These are phyloP conservation scores for Ceriops decandra DNA, from an alignment of 345 rosid genomes.

Conservation along the genomic window DNA sequence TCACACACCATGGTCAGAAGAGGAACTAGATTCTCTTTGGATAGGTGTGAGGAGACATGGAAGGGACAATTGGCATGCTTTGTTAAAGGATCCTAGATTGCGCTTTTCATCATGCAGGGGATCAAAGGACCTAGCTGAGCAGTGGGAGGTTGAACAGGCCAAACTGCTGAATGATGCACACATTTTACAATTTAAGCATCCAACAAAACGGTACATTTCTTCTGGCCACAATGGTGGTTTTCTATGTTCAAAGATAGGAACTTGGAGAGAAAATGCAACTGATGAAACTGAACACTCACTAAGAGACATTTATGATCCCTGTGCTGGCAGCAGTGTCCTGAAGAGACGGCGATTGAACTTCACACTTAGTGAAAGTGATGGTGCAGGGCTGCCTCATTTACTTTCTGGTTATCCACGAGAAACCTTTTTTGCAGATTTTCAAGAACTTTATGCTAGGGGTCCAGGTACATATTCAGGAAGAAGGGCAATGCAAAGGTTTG, in stretches of 20 bases:
- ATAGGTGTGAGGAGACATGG: slow-evolving; percentile 51
- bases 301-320: slow-evolving; percentile 29
- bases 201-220: slow-evolving; percentile 19
- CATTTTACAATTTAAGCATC: slow-evolving; percentile 13
- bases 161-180: slow-evolving; percentile 27
- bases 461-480: slow-evolving; percentile 5
- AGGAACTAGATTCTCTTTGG: slow-evolving; percentile 53
- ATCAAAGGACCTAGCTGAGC: slow-evolving; percentile 37
- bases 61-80: slow-evolving; percentile 44
- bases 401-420: slow-evolving; percentile 1
- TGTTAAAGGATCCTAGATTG: slow-evolving; percentile 40
- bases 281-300: slow-evolving; percentile 38
- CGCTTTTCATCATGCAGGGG: slow-evolving; percentile 38
- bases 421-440: slow-evolving; percentile 10
- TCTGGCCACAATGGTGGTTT: slow-evolving; percentile 15
- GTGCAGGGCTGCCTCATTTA: slow-evolving; percentile 19
- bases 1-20: slow-evolving; percentile 39
- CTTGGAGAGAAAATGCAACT: slow-evolving; percentile 18
- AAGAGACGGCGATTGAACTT: slow-evolving; percentile 11
- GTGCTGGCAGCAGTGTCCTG: slow-evolving; percentile 6
- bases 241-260: slow-evolving; percentile 15
- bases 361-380: neutral
- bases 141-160: slow-evolving; percentile 45
- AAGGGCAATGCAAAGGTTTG: slow-evolving; percentile 5
- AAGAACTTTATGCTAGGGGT: slow-evolving; percentile 4